Conservation (phyloP, 495 filamentous ascomycete species). For the Bryoglossum gracile region DNA sequence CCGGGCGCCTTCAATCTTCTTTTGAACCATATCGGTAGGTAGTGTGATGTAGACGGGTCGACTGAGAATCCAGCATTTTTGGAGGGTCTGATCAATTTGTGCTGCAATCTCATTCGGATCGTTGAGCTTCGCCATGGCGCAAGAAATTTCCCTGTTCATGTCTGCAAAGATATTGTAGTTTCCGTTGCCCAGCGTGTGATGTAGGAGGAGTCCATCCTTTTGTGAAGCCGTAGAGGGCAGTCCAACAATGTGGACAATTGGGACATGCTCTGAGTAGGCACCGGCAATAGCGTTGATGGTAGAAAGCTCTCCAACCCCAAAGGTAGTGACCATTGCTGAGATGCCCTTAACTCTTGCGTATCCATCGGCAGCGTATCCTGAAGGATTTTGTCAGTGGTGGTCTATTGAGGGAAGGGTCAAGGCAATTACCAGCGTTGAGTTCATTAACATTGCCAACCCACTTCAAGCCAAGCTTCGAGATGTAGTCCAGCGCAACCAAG, state of each 20-base stretch:
- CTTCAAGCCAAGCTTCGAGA: slow-evolving; percentile 52
- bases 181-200: slow-evolving; percentile 91
- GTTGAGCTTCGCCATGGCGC: slow-evolving; percentile 59
- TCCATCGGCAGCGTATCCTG: slow-evolving; percentile 72
- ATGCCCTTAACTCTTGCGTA: slow-evolving; percentile 71
- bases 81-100: slow-evolving; percentile 73
- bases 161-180: slow-evolving; percentile 78
- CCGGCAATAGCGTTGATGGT: slow-evolving; percentile 68
- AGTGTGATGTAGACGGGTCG: slow-evolving; percentile 80
- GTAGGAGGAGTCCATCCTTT: slow-evolving; percentile 60
- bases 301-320: slow-evolving; percentile 73
- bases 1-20: slow-evolving; percentile 67
- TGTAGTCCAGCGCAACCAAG: slow-evolving; percentile 58
- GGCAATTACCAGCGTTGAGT: slow-evolving; percentile 62
- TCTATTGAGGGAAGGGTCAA: not conserved
- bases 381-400: not conserved
- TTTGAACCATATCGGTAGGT: slow-evolving; percentile 76
- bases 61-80: slow-evolving; percentile 67
- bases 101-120: slow-evolving; percentile 59
- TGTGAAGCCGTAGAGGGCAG: slow-evolving; percentile 54
- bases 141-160: slow-evolving; percentile 69
- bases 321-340: slow-evolving; percentile 68
- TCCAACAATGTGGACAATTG: slow-evolving; percentile 78
- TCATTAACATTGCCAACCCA: slow-evolving; percentile 81
- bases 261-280: slow-evolving; percentile 66